Percentiles rank a stretch among this genome's conserved stretches.
These are phyloP conservation scores for Hyphodiscus hymeniophilus DNA, from an alignment of 495 filamentous ascomycete genomes.

Conservation along the genomic window DNA sequence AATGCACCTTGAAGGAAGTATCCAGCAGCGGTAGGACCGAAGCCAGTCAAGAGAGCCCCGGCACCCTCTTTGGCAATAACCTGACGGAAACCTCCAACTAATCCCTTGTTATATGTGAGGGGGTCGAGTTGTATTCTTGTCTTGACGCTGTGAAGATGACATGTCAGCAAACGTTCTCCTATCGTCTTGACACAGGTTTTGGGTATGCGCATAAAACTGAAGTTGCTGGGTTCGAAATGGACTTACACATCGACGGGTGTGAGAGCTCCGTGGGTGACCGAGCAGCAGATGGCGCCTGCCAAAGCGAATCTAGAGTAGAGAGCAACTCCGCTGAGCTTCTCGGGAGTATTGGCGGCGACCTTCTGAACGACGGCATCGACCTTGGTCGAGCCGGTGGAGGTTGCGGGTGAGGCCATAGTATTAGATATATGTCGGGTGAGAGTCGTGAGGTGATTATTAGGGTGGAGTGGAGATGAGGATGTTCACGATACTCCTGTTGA, in stretches of 20 bases:
- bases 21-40: constrained; percentile 79
- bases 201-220: background rate
- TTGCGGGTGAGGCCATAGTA: constrained; percentile 37
- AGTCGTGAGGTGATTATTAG: background rate
- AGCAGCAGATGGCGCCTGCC: constrained; percentile 77
- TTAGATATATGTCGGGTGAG: constrained; percentile 6
- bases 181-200: constrained; percentile 8
- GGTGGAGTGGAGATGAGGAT: background rate
- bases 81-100: constrained; percentile 80
- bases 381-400: constrained; percentile 32
- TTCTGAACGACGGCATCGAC: constrained; percentile 30
- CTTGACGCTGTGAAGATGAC: constrained; percentile 61
- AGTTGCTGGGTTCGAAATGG: background rate
- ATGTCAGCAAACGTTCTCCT: constrained; percentile 10
- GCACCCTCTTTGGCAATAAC: constrained; percentile 80
- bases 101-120: constrained; percentile 78
- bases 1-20: constrained; percentile 94
- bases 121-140: constrained; percentile 92
- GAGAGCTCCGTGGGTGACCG: constrained; percentile 72
- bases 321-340: constrained; percentile 24
- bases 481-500: background rate
- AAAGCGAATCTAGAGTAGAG: constrained; percentile 60
- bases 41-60: constrained; percentile 79
- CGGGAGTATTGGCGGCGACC: constrained; percentile 31
- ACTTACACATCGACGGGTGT: constrained; percentile 88